Evolutionary conservation across 768 basidiomycete species (phyloP), one percentile per base, ranked within the genome.

Genomic region (Dioszegia hungarica): DNA sequence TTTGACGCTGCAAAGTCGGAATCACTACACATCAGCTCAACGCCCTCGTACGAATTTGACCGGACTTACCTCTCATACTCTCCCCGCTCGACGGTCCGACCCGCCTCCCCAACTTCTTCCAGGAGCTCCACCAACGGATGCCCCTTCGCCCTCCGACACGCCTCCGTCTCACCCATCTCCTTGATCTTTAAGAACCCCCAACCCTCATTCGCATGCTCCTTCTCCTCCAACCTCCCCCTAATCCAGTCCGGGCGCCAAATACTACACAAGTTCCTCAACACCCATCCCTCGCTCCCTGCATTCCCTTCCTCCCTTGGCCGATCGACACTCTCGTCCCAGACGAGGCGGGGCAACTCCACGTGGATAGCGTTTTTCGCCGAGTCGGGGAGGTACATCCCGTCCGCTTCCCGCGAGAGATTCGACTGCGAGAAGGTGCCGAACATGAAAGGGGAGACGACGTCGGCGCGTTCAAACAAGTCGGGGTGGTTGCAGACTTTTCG

Each of bases 401-500:
- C 89, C n/a, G 88, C 86, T 78, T 98, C 90, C 33, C 94, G 85
- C 49, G 82, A 81, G n/a, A 93, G 77, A 15, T 86, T 86, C 3
- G 91, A 86, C 48, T 82, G 83, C 39, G 87, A 89, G 73, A 88
- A 94, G 20, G 81, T 79, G 44, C 86, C 84, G 73, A 98, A 95
- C 1, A 93, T 88, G 74, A 89, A 90, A 0, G 95, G 93, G 0
- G 93, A 88, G 10, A 87, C 82, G 38, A 99, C 93, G 74, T 98
- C 95, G 25, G 93, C 93, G 15, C 95, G 85, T 74, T 98, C 92
- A 74, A 99, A 99, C 27, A 99, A 82, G 73, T 98, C 94, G 0
- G 95, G 95, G 66, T 99, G 95, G 68, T 97, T 98, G 81, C 94
- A 98, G 61, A 94, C 90, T 81, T 99, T 99, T 64, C 95, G 86